Conservation (phyloP, 2,329 filamentous ascomycete species). For the Claviceps purpurea region DNA sequence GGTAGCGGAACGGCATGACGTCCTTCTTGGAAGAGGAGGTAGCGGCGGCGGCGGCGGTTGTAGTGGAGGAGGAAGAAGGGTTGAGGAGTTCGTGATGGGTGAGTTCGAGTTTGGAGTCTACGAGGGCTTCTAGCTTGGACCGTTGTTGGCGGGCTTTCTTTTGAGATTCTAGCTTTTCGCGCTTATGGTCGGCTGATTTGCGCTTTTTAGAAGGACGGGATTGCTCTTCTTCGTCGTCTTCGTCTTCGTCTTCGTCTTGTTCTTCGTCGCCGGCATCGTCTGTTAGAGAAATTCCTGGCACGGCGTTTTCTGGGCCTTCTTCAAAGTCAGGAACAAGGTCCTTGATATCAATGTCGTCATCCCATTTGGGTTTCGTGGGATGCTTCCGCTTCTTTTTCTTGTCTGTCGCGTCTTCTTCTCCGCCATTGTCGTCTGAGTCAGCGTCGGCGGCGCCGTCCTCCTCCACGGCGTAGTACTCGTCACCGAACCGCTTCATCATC, state of each 20-base stretch:
- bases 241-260: slow-evolving; percentile 22
- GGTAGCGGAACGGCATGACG: slow-evolving; percentile 60
- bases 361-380: slow-evolving; percentile 59
- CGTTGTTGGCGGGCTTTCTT: slow-evolving; percentile 69
- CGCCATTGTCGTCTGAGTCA: slow-evolving; percentile 33
- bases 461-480: slow-evolving; percentile 76
- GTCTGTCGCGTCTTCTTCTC: slow-evolving; percentile 25
- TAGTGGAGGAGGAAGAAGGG: slow-evolving; percentile 10
- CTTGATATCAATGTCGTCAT: slow-evolving; percentile 95
- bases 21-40: slow-evolving; percentile 25
- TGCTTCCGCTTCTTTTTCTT: slow-evolving; percentile 32
- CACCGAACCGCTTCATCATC: slow-evolving; percentile 79
- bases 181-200: slow-evolving; percentile 46
- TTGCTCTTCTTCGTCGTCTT: slow-evolving; percentile 28
- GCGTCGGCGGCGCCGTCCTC: slow-evolving; percentile 42
- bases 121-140: slow-evolving; percentile 69
- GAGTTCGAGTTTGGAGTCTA: slow-evolving; percentile 69
- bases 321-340: slow-evolving; percentile 82
- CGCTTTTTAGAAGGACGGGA: slow-evolving; percentile 42
- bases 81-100: slow-evolving; percentile 48
- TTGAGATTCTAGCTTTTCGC: slow-evolving; percentile 44
- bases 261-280: slow-evolving; percentile 21
- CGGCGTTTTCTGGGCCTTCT: slow-evolving; percentile 35
- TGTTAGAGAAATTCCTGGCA: slow-evolving; percentile 41
- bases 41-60: neutral